Percentiles rank a stretch among this genome's conserved stretches.
These are phyloP conservation scores for Rugonectria rugulosa DNA, from an alignment of 2,329 filamentous ascomycete genomes.

Conservation along the genomic window DNA sequence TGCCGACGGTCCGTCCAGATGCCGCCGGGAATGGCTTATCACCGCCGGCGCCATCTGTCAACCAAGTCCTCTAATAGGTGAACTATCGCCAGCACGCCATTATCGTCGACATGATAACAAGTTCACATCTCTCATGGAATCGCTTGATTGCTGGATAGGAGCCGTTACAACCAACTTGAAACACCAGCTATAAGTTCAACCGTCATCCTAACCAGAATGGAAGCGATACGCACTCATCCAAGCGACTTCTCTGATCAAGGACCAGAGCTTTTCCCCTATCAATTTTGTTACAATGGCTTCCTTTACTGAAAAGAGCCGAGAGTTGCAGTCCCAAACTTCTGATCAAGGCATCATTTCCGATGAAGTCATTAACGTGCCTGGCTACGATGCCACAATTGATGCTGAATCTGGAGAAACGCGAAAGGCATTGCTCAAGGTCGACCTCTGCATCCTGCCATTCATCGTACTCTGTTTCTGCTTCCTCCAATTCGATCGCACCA, in stretches of 20 bases:
- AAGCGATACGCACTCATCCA: neutral
- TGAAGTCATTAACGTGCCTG: conserved; percentile 31
- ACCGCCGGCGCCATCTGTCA: conserved; percentile 2
- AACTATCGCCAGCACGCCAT: conserved; percentile 36
- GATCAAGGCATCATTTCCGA: conserved; percentile 26
- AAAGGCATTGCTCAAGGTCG: conserved; percentile 35
- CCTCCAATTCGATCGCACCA: conserved; percentile 46
- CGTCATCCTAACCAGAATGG: no score
- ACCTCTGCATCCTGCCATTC: conserved; percentile 39
- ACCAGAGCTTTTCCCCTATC: no score
- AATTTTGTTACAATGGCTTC: conserved; percentile 20
- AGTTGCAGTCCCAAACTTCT: neutral
- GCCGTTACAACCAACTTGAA: no score
- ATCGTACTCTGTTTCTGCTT: conserved; percentile 44
- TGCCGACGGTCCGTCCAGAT: conserved; percentile 32
- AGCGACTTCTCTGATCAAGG: neutral
- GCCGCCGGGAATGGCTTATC: conserved; percentile 8
- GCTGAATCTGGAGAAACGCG: conserved; percentile 17
- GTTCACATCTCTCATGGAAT: conserved; percentile 21
- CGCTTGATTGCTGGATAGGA: no score
- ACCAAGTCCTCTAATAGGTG: conserved; percentile 21
- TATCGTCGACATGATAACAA: conserved; percentile 33
- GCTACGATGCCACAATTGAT: conserved; percentile 33
- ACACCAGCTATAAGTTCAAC: no score
- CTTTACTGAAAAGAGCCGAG: conserved; percentile 18